Percentiles rank a stretch among this genome's conserved stretches.
These are phyloP conservation scores for Rhizoclosmatium sp. DNA, from an alignment of 192 early-diverging fungal genomes.

Conservation along the genomic window DNA sequence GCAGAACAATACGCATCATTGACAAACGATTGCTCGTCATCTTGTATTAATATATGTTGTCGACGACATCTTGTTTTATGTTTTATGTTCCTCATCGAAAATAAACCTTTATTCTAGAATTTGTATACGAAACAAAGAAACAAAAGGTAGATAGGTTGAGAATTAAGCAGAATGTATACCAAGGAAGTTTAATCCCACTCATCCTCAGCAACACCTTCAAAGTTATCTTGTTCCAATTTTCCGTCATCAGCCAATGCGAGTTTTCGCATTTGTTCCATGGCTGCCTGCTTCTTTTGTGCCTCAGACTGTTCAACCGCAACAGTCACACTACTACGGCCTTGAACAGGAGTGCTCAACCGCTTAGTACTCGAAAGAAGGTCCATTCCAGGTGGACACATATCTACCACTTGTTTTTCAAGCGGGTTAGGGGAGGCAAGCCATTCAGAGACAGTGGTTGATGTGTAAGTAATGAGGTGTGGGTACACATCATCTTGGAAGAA, in stretches of 20 bases:
- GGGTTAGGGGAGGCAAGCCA: not conserved
- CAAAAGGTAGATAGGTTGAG: no score
- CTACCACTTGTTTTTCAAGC: conserved; percentile 6
- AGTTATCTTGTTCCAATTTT: conserved; percentile 49
- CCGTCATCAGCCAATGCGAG: conserved; percentile 46
- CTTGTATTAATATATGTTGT: no score
- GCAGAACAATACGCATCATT: no score
- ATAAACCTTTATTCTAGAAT: no score
- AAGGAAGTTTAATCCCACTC: conserved; percentile 51
- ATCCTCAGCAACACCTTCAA: conserved; percentile 56
- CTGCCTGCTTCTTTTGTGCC: conserved; percentile 47
- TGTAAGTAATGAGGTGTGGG: conserved; percentile 41
- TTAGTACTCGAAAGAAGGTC: conserved; percentile 50
- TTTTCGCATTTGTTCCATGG: conserved; percentile 49
- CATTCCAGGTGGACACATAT: conserved; percentile 60
- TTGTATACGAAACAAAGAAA: no score
- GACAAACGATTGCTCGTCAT: no score
- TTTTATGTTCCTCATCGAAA: no score
- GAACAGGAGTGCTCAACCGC: not conserved
- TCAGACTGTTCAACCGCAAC: conserved; percentile 44
- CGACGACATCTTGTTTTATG: no score
- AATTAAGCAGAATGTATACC: no score
- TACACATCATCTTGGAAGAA: conserved; percentile 93
- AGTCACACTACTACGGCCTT: conserved; percentile 12
- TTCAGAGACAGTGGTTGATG: not conserved